Conservation (phyloP, 2,329 filamentous ascomycete genomes). For the Zasmidium angulare region DNA sequence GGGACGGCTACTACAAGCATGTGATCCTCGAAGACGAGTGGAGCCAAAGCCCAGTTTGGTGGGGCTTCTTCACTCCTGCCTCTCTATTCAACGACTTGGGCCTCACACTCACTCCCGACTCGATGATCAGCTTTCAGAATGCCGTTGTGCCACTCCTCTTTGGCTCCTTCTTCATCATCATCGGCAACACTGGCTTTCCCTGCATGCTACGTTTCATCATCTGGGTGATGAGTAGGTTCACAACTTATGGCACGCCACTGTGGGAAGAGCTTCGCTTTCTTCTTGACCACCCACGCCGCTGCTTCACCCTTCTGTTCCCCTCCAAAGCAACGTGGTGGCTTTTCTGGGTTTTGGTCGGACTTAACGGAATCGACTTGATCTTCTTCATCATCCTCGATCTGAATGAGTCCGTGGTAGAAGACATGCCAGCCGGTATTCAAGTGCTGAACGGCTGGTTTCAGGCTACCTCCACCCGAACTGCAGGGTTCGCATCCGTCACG, state of each 20-base stretch:
- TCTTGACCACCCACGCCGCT: conserved; percentile 90
- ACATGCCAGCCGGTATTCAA: conserved; percentile 69
- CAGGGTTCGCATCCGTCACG: conserved; percentile 82
- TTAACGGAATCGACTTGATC: conserved; percentile 83
- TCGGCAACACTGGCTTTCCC: conserved; percentile 93
- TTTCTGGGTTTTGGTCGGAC: conserved; percentile 75
- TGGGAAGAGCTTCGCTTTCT: conserved; percentile 92
- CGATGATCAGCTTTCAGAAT: conserved; percentile 83
- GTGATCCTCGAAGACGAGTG: conserved; percentile 57
- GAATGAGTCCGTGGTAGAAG: conserved; percentile 66
- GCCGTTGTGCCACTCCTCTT: conserved; percentile 74
- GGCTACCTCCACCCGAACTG: conserved; percentile 83
- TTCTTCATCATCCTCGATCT: conserved; percentile 93
- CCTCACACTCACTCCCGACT: conserved; percentile 87
- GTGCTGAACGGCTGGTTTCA: conserved; percentile 89
- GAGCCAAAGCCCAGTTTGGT: conserved; percentile 74
- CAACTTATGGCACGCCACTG: conserved; percentile 65
- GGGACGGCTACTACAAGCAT: conserved; percentile 59
- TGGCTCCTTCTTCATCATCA: conserved; percentile 83
- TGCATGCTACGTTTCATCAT: conserved; percentile 93
- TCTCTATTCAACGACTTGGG: conserved; percentile 96
- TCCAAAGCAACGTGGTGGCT: conserved; percentile 93
- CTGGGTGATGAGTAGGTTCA: conserved; percentile 71
- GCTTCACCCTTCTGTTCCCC: conserved; percentile 93
- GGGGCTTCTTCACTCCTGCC: conserved; percentile 83